Evolutionary conservation across 176 grass and related monocot species (phyloP), one percentile per base, ranked within the genome.

Genomic region (Tuctoria greenei): DNA sequence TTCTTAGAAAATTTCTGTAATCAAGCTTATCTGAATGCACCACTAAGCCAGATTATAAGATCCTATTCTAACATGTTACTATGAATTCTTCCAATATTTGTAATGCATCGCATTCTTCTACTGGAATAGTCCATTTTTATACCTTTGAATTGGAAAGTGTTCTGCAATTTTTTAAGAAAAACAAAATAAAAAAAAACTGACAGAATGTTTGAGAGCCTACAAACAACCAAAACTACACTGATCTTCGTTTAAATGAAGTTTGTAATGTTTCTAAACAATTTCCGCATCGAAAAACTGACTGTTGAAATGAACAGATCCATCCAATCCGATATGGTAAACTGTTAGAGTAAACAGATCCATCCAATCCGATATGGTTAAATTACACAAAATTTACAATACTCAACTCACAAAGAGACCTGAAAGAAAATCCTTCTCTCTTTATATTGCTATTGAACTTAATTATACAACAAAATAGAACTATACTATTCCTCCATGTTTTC

Each of bases 11-110:
- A 23, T 46, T 41, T 58, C 18, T 75, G 36, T 36, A 74, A 36
- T 73, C 17, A 60, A 61, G 61, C 16, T 51, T 51, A 36, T 41
- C 42, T 38, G 18, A 35, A 64, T 69, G 61, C 39, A 78, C 12
- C 51, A 74, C 42, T 64, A 21, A 18, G 17, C 39, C 0, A 69
- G 31, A 77, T 42, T 17, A 11, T 39, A 1, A 69, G 18, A 77
- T 50, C 12, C 16, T 71, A 38, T 65, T 54, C 54, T 61, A 55
- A 18, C 17, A 77, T 55, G 25, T 16, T 68, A 61, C 61, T 7
- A 63, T 64, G 45, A 61, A 26, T 44, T 64, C 1, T 79, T 63
- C 42, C 20, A 64, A 25, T 14, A 56, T 52, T 23, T 26, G 26
- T 12, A 13, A 12, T 58, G 21, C 23, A 26, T 26, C 1, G 3